Evolutionary conservation across 2,329 filamentous ascomycete species (phyloP), one percentile per base, ranked within the genome.

Genomic region (Epichloe gansuensis): DNA sequence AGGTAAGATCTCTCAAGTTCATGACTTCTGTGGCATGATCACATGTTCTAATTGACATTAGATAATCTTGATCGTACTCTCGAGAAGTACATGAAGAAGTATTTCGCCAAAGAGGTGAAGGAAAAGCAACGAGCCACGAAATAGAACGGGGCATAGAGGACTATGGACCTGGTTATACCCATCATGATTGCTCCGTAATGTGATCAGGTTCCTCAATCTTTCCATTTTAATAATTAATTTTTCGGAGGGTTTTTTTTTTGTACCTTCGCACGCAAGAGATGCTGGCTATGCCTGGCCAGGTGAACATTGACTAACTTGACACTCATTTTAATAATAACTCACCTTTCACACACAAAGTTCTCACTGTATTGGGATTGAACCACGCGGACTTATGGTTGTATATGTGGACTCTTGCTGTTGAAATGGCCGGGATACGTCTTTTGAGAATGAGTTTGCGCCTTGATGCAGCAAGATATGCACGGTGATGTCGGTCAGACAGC

Each of bases 21-120:
- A 3, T 4, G 12, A 5, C 35, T 15, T 17, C 11, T 11, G 9
- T 25, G n/a, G 17, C 25, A 4, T 13, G 40, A 15, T 35, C 17
- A n/a, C 17, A 6, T n/a, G 21, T 41, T 27, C 51, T 54, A 41
- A 49, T 36, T 35, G 43, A 39, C 38, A 12, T 12, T 46, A 81
- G 84, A 81, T 49, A 84, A 86, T 55, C 75, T 93, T 21, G 88
- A 95, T 61, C 68, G 71, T 23, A 74, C 84, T 5, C 72, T 89
- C 23, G 78, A 82, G 49, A 78, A 74, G 27, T 91, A 86, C 56
- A 68, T 94, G 54, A 80, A 82, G 59, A 81, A 78, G 53, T 89
- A 88, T 66, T 94, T 95, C 57, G 82, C 85, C 2, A 77, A 76
- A 50, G 84, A 87, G 61, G 76, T 80, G 39, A 83, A 79, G 56